Base-by-base conservation (phyloP, 2,329 filamentous ascomycete genomes). In the Dactylellina haptotyla region DNA sequence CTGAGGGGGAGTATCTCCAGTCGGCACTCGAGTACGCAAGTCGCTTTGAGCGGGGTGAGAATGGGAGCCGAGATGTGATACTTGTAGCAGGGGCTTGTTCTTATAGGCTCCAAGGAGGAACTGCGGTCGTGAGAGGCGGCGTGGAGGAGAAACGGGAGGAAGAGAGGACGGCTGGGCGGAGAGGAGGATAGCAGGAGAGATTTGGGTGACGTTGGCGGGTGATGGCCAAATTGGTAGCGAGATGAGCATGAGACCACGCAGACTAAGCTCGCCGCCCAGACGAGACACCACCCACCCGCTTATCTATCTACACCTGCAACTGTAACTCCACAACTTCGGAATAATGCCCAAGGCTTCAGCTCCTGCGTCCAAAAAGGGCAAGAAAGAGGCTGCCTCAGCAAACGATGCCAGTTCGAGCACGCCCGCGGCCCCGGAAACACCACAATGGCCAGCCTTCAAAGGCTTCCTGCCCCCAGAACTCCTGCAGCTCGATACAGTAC, bases 401-500 rank as follows among this genome's bases (percentile, higher is more conserved):
- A 48, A 59, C 32, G 58, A 39, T 9, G 61, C 34, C 8, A 34
- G 57, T 14, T 51, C 34, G 26, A 61, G 56, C 45, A 59, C 34
- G 23, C 28, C 66, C 43, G 78, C 82, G 46, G 37, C 28, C 3
- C 32, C 39, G 20, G 54, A 74, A 18, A 80, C 83, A 32, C 85
- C 86, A 51, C 83, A 88, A 78, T 94, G 92, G 92, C 91, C 92
- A 34, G 81, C 83, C 20, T 87, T 96, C 79, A 86, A 85, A 75
- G 91, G 92, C 14, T 81, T 88, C 8, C 81, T 93, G 45, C 89
- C 91, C 48, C 82, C 89, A 46, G 82, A 85, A 50, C 85, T 90
- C 76, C 87, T 96, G 12, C 79, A 80, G 5, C 84, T 91, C 26
- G 83, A 87, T 30, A 82, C 86, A 0, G 82, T 87, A 45, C 82